A percentile compares a stretch with the other conserved stretches of the same genome.
phyloP scores from a whole-genome alignment of 345 rosid genomes.

The Cochlearia excelsa region DNA sequence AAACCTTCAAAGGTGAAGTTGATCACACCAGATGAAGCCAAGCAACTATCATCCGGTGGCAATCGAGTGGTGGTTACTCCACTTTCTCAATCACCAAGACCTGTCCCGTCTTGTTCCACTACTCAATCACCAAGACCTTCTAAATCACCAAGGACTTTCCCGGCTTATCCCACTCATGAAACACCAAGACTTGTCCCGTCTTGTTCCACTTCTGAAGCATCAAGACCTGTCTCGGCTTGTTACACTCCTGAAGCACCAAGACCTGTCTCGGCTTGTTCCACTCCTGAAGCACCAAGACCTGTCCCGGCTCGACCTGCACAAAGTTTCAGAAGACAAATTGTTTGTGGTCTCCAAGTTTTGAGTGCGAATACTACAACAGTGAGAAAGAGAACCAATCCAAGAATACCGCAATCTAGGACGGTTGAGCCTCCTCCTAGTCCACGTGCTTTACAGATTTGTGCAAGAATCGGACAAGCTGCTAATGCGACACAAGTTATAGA shows the following conservation, averaged over 20 bases:
- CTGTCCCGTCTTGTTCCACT: background rate
- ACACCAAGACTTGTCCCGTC: background rate
- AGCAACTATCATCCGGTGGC: constrained; percentile 14
- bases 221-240: background rate
- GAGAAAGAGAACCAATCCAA: constrained; percentile 12
- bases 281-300: constrained; percentile 10
- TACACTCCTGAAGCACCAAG: constrained; percentile 2
- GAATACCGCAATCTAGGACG: background rate
- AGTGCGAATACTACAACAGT: constrained; percentile 7
- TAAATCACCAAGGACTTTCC: background rate
- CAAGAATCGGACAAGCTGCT: constrained; percentile 15
- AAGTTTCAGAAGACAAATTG: constrained; percentile 1
- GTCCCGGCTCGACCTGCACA: background rate
- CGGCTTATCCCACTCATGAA: constrained; percentile 3
- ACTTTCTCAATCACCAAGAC: constrained; percentile 3
- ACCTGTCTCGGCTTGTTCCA: background rate
- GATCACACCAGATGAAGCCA: constrained; percentile 30
- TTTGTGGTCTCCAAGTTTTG: constrained; percentile 28
- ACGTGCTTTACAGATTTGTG: constrained; percentile 25
- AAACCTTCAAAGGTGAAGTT: constrained; percentile 25
- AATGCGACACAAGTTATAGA: constrained; percentile 16
- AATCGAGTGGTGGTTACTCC: constrained; percentile 1
- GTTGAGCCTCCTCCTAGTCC: constrained; percentile 29
- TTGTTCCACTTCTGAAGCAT: constrained; percentile 6
- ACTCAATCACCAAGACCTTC: background rate